phyloP scores from a whole-genome alignment of 164 flowering plant species.

The Tetracentron sinense region DNA sequence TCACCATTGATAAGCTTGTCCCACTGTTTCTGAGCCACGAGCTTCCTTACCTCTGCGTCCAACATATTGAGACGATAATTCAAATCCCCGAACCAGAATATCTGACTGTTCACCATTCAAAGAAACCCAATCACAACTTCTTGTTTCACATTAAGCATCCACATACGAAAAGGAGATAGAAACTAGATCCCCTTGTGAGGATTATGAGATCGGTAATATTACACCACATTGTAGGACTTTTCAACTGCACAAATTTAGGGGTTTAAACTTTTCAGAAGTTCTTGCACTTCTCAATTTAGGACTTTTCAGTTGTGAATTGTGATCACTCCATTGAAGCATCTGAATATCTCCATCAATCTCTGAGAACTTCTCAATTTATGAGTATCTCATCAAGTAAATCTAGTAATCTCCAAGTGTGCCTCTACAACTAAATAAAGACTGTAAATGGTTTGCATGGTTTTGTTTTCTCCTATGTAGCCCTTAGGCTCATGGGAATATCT shows the following conservation, averaged over 20 bases:
- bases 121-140: constrained; percentile 7
- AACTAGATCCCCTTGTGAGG: background rate
- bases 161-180: background rate
- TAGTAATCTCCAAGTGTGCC: background rate
- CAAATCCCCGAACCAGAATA: constrained; percentile 98
- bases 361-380: too few species aligned
- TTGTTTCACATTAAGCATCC: background rate
- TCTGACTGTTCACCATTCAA: constrained; percentile 54
- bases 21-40: constrained; percentile 67
- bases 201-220: background rate
- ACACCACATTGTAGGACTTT: background rate
- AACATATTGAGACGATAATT: constrained; percentile 86
- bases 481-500: background rate
- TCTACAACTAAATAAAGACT: background rate
- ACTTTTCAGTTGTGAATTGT: background rate
- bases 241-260: background rate
- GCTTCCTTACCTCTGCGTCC: constrained; percentile 75
- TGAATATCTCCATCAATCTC: too few species aligned
- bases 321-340: background rate
- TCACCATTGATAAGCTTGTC: constrained; percentile 66
- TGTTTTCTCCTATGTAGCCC: background rate
- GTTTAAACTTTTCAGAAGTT: too few species aligned
- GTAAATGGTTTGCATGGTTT: background rate
- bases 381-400: too few species aligned
- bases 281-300: too few species aligned